phyloP scores from a whole-genome alignment of 305 asterid species.

The Coffea humblotiana region DNA sequence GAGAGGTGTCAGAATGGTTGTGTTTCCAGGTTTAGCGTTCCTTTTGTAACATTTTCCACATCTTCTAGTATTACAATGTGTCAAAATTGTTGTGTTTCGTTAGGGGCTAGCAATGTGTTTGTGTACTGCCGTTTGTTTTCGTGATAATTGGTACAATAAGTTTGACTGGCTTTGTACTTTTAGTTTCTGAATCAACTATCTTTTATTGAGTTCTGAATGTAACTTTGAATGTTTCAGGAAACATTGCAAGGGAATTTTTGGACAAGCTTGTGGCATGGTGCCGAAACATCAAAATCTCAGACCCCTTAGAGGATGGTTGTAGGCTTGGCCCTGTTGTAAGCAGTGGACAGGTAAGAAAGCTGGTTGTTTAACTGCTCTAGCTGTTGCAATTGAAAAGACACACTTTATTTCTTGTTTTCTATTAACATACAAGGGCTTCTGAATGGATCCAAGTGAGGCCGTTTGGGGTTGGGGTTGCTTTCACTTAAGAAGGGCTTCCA shows the following conservation, averaged over 20 bases:
- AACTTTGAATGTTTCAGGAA: conserved; percentile 35
- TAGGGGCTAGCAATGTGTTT: not conserved
- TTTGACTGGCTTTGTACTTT: not conserved
- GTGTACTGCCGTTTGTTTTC: not conserved
- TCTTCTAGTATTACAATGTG: no score
- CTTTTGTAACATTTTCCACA: no score
- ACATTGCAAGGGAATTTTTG: conserved; percentile 42
- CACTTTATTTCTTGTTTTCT: not conserved
- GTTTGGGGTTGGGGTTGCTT: no score
- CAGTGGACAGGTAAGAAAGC: conserved; percentile 38
- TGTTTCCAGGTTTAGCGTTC: no score
- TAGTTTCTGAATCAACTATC: not conserved
- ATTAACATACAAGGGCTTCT: no score
- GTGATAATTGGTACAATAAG: not conserved
- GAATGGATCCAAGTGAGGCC: no score
- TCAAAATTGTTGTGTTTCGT: not conserved
- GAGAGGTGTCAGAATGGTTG: no score
- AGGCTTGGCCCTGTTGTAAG: conserved; percentile 55
- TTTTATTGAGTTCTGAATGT: no score
- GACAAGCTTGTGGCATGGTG: conserved; percentile 45
- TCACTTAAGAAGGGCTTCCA: no score
- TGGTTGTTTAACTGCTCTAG: not conserved
- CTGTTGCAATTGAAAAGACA: not conserved
- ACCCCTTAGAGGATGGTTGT: conserved; percentile 51
- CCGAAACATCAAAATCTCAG: conserved; percentile 39